These are phyloP conservation scores for Cystofilobasidium bisporidii DNA, from an alignment of 768 basidiomycete species.

Conservation along the genomic window DNA sequence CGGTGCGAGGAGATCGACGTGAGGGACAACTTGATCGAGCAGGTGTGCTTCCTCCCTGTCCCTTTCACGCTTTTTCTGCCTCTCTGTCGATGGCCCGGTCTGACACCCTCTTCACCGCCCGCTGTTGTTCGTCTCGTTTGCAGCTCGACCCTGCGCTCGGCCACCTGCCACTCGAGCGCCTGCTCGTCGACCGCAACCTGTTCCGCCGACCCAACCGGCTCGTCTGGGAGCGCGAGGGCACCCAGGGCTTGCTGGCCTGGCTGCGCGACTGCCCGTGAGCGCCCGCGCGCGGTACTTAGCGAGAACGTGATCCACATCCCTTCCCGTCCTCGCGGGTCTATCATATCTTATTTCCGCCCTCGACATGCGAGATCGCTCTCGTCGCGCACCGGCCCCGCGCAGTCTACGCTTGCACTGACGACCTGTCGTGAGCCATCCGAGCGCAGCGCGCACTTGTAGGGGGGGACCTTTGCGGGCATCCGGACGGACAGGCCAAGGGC, in stretches of 20 bases:
- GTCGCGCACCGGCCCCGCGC: no score
- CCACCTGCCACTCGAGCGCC: conserved; percentile 26
- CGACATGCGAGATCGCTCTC: no score
- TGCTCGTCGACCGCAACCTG: conserved; percentile 31
- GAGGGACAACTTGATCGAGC: conserved; percentile 20
- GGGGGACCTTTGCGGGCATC: no score
- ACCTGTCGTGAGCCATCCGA: no score
- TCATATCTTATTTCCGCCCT: no score
- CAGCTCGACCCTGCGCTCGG: conserved; percentile 28
- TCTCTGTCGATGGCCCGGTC: no score
- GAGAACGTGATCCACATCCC: no score
- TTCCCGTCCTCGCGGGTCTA: no score
- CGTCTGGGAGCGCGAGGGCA: conserved; percentile 30
- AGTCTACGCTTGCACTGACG: no score
- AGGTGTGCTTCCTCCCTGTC: conserved; percentile 2
- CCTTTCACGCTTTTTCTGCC: not conserved
- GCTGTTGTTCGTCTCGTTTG: not conserved
- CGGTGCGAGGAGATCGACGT: conserved; percentile 24
- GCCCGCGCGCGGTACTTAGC: no score
- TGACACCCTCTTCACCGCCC: not conserved
- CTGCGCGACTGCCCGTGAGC: not conserved
- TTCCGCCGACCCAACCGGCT: conserved; percentile 28
- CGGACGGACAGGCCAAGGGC: no score
- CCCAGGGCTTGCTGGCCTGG: not conserved
- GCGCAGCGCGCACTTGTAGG: no score